Evolutionary conservation across 352 stramenopile species (phyloP).

Genomic region (Aphanomyces cochlioides): DNA sequence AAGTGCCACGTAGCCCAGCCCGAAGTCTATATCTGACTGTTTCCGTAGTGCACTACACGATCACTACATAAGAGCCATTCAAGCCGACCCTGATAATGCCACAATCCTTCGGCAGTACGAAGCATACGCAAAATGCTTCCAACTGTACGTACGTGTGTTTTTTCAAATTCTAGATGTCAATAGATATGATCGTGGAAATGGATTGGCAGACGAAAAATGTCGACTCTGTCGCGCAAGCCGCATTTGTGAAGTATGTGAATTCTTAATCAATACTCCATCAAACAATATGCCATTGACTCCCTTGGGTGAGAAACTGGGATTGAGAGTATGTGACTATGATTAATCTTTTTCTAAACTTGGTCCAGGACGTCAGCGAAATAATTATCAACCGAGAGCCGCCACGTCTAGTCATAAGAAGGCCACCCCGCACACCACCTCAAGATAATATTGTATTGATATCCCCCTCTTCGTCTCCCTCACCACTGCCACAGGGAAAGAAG

Average conservation of each 20-base stretch:
- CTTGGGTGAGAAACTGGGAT: constrained; percentile 12
- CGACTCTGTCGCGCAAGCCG: constrained; percentile 76
- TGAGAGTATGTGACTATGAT: neutral
- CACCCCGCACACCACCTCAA: neutral
- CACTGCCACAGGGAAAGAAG: constrained; percentile 12
- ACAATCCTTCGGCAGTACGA: constrained; percentile 88
- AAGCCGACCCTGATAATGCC: constrained; percentile 87
- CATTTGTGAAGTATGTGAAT: constrained; percentile 85
- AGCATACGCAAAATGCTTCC: constrained; percentile 51
- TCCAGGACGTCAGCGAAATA: constrained; percentile 8
- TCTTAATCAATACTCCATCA: constrained; percentile 36
- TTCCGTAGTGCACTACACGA: constrained; percentile 52
- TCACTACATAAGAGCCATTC: constrained; percentile 85
- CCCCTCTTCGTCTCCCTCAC: neutral
- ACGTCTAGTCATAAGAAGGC: neutral
- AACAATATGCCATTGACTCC: constrained; percentile 14
- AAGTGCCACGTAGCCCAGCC: constrained; percentile 47
- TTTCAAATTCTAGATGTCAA: constrained; percentile 46
- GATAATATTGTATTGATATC: constrained; percentile 15
- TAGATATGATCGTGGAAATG: constrained; percentile 1
- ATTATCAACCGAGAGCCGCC: constrained; percentile 17
- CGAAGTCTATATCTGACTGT: neutral
- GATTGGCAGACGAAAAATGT: constrained; percentile 41
- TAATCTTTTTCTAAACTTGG: neutral
- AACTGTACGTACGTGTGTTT: constrained; percentile 59